phyloP scores from a whole-genome alignment of 305 asterid genomes.

The Caryopteris hybrid region DNA sequence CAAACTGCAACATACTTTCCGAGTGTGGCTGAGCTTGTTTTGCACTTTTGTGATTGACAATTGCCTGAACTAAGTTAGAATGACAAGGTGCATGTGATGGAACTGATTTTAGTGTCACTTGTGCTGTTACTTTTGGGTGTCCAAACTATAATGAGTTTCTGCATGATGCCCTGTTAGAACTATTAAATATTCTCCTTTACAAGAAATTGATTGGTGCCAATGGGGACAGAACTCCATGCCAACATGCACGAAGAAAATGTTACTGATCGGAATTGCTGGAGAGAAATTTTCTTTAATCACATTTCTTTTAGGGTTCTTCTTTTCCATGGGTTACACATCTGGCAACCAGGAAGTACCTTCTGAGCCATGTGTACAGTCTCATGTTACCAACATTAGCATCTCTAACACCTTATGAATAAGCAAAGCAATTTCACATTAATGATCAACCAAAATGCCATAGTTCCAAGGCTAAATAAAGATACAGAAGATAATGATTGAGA shows the following conservation, averaged over 20 bases:
- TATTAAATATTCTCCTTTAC: background rate
- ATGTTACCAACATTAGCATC: background rate
- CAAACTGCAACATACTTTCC: background rate
- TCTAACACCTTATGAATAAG: background rate
- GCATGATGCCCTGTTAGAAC: background rate
- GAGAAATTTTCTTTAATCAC: background rate
- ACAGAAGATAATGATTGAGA: background rate
- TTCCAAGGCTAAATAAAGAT: background rate
- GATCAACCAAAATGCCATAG: background rate
- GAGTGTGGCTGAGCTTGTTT: background rate
- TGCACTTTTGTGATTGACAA: background rate
- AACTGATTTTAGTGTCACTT: constrained; percentile 11
- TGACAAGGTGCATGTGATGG: constrained; percentile 4
- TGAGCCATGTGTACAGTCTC: background rate
- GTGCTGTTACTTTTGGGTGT: constrained; percentile 6
- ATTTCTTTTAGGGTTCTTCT: background rate
- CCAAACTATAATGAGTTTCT: background rate
- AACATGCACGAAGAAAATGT: background rate
- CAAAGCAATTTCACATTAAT: background rate
- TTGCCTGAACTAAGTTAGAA: constrained; percentile 1
- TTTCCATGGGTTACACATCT: background rate
- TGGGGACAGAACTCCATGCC: background rate
- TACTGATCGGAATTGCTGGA: background rate
- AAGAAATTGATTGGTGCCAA: background rate
- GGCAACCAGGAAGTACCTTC: background rate